Base-by-base conservation (phyloP, 495 filamentous ascomycete genomes). In the Aspergillus egyptiacus region DNA sequence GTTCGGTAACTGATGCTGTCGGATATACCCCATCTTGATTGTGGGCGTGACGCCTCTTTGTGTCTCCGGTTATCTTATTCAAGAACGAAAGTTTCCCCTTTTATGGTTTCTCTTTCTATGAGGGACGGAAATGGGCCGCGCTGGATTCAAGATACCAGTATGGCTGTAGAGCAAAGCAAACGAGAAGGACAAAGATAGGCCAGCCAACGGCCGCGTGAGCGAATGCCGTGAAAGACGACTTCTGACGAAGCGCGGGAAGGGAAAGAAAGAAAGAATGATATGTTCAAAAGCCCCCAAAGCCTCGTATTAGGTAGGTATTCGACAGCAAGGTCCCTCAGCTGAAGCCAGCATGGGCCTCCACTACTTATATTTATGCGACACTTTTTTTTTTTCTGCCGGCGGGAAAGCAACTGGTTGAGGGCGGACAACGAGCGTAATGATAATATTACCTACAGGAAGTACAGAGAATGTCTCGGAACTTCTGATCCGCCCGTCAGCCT, bases 1-100 rank as follows among this genome's bases (percentile, higher is more conserved):
- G 59, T 89, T 88, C n/a, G 82, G 83, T 50, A 98, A 82, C 64
- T 86, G 81, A 59, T 91, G 81, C 67, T 95, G 86, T 44, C 91
- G 88, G 39, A 98, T 89, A 77, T 96, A 98, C 50, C 91, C 80
- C 81, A 85, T 85, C 25, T 55, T 75, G 41, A 23, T 27, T 19
- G 30, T 47, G 8, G 28, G 31, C 24, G 32, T 7, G 13, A 32
- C 17, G 23, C 24, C 17, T 48, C 17, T 37, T 39, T 48, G 10
- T 34, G 2, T 23, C 38, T 35, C 36, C 14, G 7, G 18, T 15
- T 17, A 27, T n/a, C 18, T 35, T n/a, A n/a, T n/a, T n/a, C n/a
- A n/a, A 35, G 27, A 22, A 34, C 13, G 11, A 11, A 15, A 8
- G n/a, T n/a, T n/a, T 18, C 20, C 36, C 36, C 36, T 39, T 25